Evolutionary conservation across 306 rosid species (phyloP), one percentile per base, ranked within the genome.

Genomic region (Gynostemma pentaphyllum): DNA sequence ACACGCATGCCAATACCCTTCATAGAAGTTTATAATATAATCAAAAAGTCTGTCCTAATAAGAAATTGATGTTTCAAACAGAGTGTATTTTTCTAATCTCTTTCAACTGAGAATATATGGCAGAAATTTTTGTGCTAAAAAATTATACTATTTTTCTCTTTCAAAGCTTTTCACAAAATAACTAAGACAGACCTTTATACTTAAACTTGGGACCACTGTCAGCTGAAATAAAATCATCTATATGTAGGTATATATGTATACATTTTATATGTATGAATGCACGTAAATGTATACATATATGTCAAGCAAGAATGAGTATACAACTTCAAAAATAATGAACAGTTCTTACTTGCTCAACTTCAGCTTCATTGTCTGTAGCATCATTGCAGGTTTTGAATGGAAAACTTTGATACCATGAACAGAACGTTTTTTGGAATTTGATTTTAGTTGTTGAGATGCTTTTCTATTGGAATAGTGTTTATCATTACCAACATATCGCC

Each of bases 311-410:
- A 50, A 48, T 21, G 23, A 51, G 19, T 51, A 51, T 24, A 13
- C 45, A 32, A 52, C 21, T 23, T 52, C 15, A 28, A 56, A 27
- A 32, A 4, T 16, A 55, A 29, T 18, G 9, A 1, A 5, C 7
- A 19, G 22, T 9, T 39, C 95, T 80, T 86, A 91, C 98, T 91
- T 91, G 96, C 90, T 85, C 77, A 91, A 78, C 80, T 88, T 91
- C 73, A 91, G 77, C 68, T 88, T 88, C 92, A 85, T 91, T 4
- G 96, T 91, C 82, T 91, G 96, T 64, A 91, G 74, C 71, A 81
- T 91, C 83, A 88, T 68, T 12, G 96, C 96, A 67, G 98, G 92
- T 72, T 88, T 90, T 41, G 98, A 88, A 75, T 91, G 98, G 67
- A 83, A 86, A 76, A 91, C 75, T 85, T 83, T 88, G 79, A 91